These are phyloP conservation scores for Chenopodium suecicum DNA, from an alignment of 148 eudicot species.

Conservation along the genomic window DNA sequence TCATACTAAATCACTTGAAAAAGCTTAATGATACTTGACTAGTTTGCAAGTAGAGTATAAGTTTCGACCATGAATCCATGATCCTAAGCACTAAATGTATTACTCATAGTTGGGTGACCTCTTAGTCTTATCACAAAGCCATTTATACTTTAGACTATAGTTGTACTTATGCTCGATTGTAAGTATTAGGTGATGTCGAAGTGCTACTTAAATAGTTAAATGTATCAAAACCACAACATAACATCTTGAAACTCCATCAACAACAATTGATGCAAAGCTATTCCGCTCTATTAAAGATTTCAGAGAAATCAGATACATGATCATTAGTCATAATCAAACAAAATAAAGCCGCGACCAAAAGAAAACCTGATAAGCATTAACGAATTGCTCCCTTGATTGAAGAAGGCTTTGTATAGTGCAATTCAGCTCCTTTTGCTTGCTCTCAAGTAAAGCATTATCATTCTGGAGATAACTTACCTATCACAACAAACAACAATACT, in stretches of 20 bases:
- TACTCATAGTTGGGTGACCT: no score
- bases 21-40: background rate
- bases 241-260: no score
- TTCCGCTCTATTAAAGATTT: background rate
- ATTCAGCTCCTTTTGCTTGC: slow-evolving; percentile 59
- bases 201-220: no score
- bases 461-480: slow-evolving; percentile 54
- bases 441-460: slow-evolving; percentile 56
- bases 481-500: slow-evolving; percentile 1
- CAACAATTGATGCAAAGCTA: no score
- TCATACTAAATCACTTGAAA: background rate
- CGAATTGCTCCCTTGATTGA: slow-evolving; percentile 50
- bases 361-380: slow-evolving; percentile 55
- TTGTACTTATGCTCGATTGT: background rate
- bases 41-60: background rate
- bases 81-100: no score
- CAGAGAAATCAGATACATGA: no score
- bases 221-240: no score
- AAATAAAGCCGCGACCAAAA: background rate
- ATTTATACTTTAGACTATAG: no score
- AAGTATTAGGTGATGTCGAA: no score
- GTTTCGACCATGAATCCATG: background rate
- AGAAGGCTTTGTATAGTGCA: slow-evolving; percentile 44
- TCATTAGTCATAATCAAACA: background rate
- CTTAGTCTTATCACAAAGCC: no score